Conservation (phyloP, 164 flowering plant genomes). For the Akebia trifoliata region DNA sequence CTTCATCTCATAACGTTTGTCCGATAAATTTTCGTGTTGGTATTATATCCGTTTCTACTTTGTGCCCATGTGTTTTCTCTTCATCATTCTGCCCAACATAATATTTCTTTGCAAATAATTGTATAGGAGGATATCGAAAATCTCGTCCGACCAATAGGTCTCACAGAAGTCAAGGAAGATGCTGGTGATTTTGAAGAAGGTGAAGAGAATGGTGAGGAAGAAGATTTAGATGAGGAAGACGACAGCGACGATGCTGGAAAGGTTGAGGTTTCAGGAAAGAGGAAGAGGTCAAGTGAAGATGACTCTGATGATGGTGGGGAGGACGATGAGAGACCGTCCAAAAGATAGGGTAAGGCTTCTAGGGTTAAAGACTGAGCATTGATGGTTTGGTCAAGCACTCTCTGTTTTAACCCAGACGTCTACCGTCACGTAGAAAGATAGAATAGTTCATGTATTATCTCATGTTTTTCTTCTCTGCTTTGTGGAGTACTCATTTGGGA, state of each 20-base stretch:
- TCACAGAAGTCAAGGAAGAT: slow-evolving; percentile 74
- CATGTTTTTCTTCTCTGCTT: slow-evolving; percentile 1
- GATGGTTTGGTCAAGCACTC: slow-evolving; percentile 21
- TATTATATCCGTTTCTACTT: too few species aligned
- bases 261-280: slow-evolving; percentile 47
- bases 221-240: slow-evolving; percentile 47
- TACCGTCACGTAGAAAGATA: slow-evolving; percentile 30
- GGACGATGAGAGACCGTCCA: slow-evolving; percentile 80
- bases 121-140: slow-evolving; percentile 68
- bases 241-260: slow-evolving; percentile 33
- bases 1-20: too few species aligned
- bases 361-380: slow-evolving; percentile 32
- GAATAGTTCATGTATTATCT: slow-evolving; percentile 9
- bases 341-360: slow-evolving; percentile 44
- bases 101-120: neutral
- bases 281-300: slow-evolving; percentile 51
- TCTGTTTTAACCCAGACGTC: slow-evolving; percentile 12
- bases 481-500: neutral
- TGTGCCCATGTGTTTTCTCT: too few species aligned
- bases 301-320: slow-evolving; percentile 54
- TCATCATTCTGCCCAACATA: neutral
- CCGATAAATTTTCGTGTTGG: too few species aligned
- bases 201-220: slow-evolving; percentile 67
- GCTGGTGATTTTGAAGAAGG: slow-evolving; percentile 80
- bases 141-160: slow-evolving; percentile 59